Conservation (phyloP, 2,329 filamentous ascomycete genomes). For the Thielaviopsis cerberus region DNA sequence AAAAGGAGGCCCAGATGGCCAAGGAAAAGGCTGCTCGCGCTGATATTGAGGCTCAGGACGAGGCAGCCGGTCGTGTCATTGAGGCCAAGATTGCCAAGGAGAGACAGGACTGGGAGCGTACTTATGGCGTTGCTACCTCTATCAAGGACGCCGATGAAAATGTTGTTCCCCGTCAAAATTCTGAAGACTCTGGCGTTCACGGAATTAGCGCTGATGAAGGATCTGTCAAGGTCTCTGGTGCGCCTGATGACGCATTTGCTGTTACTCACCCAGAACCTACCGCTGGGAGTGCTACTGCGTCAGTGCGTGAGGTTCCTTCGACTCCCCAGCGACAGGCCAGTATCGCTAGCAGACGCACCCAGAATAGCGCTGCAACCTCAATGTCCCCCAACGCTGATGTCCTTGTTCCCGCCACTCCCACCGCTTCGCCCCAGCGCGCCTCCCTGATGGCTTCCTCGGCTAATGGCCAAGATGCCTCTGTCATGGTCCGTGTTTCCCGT, state of each 20-base stretch:
- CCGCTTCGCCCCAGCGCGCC: conserved; percentile 12
- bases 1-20: conserved; percentile 33
- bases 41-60: conserved; percentile 45
- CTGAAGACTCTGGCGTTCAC: conserved; percentile 5
- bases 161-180: not conserved
- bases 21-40: conserved; percentile 31
- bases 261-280: not conserved
- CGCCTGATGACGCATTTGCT: not conserved
- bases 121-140: conserved; percentile 39
- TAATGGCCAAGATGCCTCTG: conserved; percentile 24
- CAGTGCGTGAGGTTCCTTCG: not conserved
- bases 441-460: conserved; percentile 25
- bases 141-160: conserved; percentile 1
- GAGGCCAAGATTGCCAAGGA: conserved; percentile 44
- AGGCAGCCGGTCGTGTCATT: conserved; percentile 47
- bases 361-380: not conserved
- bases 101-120: conserved; percentile 54
- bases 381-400: too few relatives aligned
- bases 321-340: not conserved
- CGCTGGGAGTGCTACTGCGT: not conserved
- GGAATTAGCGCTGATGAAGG: not conserved
- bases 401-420: too few relatives aligned
- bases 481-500: conserved; percentile 34
- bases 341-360: not conserved
- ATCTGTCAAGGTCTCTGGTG: not conserved